phyloP scores from a whole-genome alignment of 140 eudicot genomes.

The Erigeron philadelphicus region DNA sequence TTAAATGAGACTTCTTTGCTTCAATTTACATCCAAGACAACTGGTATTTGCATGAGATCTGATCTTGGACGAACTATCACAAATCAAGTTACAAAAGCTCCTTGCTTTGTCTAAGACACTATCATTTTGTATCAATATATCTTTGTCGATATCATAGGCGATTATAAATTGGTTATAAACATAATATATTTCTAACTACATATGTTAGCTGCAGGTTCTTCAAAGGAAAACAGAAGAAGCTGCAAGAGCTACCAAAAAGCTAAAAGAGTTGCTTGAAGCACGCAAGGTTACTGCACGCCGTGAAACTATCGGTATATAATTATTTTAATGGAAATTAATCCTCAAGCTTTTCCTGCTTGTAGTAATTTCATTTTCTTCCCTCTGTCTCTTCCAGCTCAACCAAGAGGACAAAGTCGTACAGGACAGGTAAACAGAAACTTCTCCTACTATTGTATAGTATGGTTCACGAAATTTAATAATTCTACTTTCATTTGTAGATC shows the following conservation, averaged over 20 bases:
- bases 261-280: slow-evolving; percentile 52
- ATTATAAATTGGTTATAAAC: background rate
- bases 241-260: slow-evolving; percentile 55
- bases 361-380: slow-evolving; percentile 12
- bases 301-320: slow-evolving; percentile 38
- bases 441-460: background rate
- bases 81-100: slow-evolving; percentile 19
- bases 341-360: slow-evolving; percentile 4
- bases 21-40: slow-evolving; percentile 13
- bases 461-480: background rate
- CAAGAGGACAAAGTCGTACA: slow-evolving; percentile 47
- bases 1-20: background rate
- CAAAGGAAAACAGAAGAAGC: slow-evolving; percentile 73
- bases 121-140: background rate
- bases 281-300: slow-evolving; percentile 36
- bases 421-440: slow-evolving; percentile 55
- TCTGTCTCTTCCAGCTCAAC: slow-evolving; percentile 30
- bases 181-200: background rate
- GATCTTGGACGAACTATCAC: background rate
- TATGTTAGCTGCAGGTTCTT: slow-evolving; percentile 38
- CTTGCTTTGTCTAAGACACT: slow-evolving; percentile 3
- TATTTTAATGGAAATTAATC: background rate
- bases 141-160: background rate
- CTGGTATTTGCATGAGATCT: slow-evolving; percentile 19
- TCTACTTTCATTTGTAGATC: slow-evolving; percentile 36